Percentiles rank a stretch among this genome's conserved stretches.
phyloP scores from a whole-genome alignment of 2,329 filamentous ascomycete species.

The Trichoderma sp. region DNA sequence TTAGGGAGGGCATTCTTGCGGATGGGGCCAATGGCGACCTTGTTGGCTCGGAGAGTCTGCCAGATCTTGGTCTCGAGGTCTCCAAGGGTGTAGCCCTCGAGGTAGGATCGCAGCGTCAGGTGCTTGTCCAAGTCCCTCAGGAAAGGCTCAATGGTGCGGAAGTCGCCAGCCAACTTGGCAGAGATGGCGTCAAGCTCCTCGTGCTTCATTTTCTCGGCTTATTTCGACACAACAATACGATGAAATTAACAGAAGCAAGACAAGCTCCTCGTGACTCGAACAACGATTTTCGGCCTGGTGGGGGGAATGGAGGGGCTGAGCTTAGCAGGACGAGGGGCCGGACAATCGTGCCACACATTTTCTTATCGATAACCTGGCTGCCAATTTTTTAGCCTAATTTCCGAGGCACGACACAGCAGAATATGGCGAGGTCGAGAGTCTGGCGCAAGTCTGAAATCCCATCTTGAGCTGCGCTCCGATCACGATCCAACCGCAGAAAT shows the following conservation, averaged over 20 bases:
- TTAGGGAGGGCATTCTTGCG: slow-evolving; percentile 76
- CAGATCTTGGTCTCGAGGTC: slow-evolving; percentile 79
- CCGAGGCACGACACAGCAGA: slow-evolving; percentile 23
- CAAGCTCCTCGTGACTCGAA: slow-evolving; percentile 25
- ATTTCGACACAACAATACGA: slow-evolving; percentile 23
- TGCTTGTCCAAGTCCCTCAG: slow-evolving; percentile 80
- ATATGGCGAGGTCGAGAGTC: slow-evolving; percentile 4
- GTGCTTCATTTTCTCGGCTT: slow-evolving; percentile 47
- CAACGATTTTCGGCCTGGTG: slow-evolving; percentile 27
- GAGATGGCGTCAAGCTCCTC: slow-evolving; percentile 54
- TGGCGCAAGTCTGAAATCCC: slow-evolving; percentile 19
- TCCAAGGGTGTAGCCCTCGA: slow-evolving; percentile 75
- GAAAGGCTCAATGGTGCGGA: slow-evolving; percentile 75
- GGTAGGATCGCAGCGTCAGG: slow-evolving; percentile 80
- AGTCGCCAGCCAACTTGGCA: slow-evolving; percentile 60
- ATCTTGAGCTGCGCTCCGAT: slow-evolving; percentile 30
- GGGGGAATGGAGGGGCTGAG: slow-evolving; percentile 27
- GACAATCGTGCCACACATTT: neutral
- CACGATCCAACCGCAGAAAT: slow-evolving; percentile 35
- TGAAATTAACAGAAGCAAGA: slow-evolving; percentile 11
- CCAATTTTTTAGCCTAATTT: slow-evolving; percentile 27
- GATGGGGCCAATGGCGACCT: slow-evolving; percentile 76
- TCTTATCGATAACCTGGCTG: slow-evolving; percentile 26
- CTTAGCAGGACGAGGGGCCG: slow-evolving; percentile 16
- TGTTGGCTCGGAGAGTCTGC: slow-evolving; percentile 78